These are phyloP conservation scores for Schizosaccharomyces versatilis DNA, from an alignment of 1,139 yeast species.

Conservation along the genomic window DNA sequence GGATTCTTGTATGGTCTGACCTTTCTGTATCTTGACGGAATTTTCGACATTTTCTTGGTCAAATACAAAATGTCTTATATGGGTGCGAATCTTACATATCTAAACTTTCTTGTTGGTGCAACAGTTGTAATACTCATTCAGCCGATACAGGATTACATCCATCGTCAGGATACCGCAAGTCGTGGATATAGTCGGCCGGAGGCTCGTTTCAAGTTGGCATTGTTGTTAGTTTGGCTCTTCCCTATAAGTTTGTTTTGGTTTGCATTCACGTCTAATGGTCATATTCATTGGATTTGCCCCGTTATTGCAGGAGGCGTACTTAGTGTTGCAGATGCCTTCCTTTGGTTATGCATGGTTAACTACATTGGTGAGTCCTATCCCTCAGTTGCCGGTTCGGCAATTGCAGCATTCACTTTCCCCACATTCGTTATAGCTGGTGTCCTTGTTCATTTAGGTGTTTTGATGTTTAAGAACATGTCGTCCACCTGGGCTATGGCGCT, in stretches of 20 bases:
- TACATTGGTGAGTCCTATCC: conserved; percentile 34
- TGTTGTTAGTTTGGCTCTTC: conserved; percentile 7
- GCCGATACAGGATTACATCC: conserved; percentile 15
- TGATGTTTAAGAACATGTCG: conserved; percentile 7
- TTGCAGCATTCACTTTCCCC: conserved; percentile 28
- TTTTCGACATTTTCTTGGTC: conserved; percentile 6
- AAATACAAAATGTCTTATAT: conserved; percentile 7
- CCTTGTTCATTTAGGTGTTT: conserved; percentile 8
- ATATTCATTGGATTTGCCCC: conserved; percentile 12
- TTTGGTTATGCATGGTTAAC: conserved; percentile 25
- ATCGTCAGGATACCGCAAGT: conserved; percentile 4
- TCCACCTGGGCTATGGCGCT: conserved; percentile 8
- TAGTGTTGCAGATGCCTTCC: conserved; percentile 11
- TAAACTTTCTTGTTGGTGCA: conserved; percentile 8
- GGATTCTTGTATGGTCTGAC: conserved; percentile 70
- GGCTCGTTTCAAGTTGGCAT: conserved; percentile 6
- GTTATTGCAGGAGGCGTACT: conserved; percentile 12
- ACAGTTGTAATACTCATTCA: conserved; percentile 5
- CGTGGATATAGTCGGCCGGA: conserved; percentile 9
- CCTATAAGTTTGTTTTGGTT: conserved; percentile 13
- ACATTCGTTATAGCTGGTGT: conserved; percentile 8
- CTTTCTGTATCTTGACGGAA: conserved; percentile 16
- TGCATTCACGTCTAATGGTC: conserved; percentile 12
- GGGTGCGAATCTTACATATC: conserved; percentile 7
- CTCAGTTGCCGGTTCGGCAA: conserved; percentile 38